phyloP scores from a whole-genome alignment of 805 yeast species.

The Komagataella phaffii region DNA sequence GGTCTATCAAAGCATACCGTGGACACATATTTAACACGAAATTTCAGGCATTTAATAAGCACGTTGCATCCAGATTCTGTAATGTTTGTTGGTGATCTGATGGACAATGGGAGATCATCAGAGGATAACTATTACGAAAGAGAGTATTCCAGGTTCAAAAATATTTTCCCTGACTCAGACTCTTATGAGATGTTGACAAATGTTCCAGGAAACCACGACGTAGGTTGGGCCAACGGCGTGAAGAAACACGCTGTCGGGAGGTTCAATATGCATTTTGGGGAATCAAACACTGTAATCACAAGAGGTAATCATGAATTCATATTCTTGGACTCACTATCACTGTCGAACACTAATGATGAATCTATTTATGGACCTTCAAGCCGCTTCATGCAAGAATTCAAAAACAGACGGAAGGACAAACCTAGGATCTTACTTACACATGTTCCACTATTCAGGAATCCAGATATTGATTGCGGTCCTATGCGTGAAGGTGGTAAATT shows the following conservation, averaged over 20 bases:
- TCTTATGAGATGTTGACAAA: conserved; percentile 2
- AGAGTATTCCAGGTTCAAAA: conserved; percentile 55
- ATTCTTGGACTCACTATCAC: conserved; percentile 67
- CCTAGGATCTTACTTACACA: conserved; percentile 72
- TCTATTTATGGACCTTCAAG: conserved; percentile 33
- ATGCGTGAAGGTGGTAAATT: conserved; percentile 58
- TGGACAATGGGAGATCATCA: conserved; percentile 75
- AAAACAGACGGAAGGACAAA: conserved; percentile 8
- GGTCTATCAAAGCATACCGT: conserved; percentile 42
- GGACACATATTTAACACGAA: conserved; percentile 71
- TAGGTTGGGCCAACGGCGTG: conserved; percentile 77
- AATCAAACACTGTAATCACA: conserved; percentile 38
- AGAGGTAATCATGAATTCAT: conserved; percentile 62
- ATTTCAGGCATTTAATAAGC: conserved; percentile 49
- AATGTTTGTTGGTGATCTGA: conserved; percentile 79
- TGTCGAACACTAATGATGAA: conserved; percentile 41
- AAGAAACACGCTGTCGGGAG: conserved; percentile 40
- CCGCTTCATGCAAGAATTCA: conserved; percentile 33
- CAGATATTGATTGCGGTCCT: conserved; percentile 58
- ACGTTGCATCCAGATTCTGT: conserved; percentile 61
- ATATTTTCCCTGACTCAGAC: conserved; percentile 34
- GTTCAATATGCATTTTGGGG: conserved; percentile 64
- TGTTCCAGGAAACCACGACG: conserved; percentile 91
- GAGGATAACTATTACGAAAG: conserved; percentile 36
- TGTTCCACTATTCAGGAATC: conserved; percentile 72